These are phyloP conservation scores for Corniculantispora saksenae DNA, from an alignment of 2,329 filamentous ascomycete species.

Conservation along the genomic window DNA sequence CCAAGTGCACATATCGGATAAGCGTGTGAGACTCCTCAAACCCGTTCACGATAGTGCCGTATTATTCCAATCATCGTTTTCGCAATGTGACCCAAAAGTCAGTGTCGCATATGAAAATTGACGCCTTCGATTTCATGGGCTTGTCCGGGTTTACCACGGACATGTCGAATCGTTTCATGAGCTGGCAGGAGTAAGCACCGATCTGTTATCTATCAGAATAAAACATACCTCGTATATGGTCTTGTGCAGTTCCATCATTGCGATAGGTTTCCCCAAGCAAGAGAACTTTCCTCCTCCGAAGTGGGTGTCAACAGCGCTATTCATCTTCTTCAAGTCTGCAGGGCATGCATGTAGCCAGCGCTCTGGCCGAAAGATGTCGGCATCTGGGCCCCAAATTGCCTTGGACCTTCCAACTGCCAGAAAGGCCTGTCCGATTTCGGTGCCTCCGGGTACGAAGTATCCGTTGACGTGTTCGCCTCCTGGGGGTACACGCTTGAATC, in stretches of 20 bases:
- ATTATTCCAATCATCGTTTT: constrained; percentile 17
- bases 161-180: constrained; percentile 37
- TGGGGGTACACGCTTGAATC: constrained; percentile 54
- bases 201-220: background rate
- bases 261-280: constrained; percentile 50
- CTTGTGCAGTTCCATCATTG: constrained; percentile 51
- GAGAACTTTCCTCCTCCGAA: constrained; percentile 48
- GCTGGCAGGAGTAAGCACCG: constrained; percentile 24
- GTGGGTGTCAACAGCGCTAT: constrained; percentile 40
- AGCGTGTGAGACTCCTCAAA: too few species aligned
- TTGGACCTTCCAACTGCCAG: constrained; percentile 54
- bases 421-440: constrained; percentile 53
- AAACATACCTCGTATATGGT: constrained; percentile 46
- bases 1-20: too few species aligned
- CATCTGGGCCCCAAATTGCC: constrained; percentile 51
- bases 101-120: constrained; percentile 37
- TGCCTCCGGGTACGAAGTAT: constrained; percentile 52
- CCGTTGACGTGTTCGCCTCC: constrained; percentile 55
- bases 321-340: constrained; percentile 36
- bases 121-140: constrained; percentile 35
- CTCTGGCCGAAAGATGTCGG: constrained; percentile 54
- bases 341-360: constrained; percentile 49
- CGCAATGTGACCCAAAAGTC: constrained; percentile 38
- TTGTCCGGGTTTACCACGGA: constrained; percentile 34
- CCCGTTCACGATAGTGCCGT: too few species aligned